Evolutionary conservation across 164 flowering plant species (phyloP), one percentile per base, ranked within the genome.

Genomic region (Piper longum): DNA sequence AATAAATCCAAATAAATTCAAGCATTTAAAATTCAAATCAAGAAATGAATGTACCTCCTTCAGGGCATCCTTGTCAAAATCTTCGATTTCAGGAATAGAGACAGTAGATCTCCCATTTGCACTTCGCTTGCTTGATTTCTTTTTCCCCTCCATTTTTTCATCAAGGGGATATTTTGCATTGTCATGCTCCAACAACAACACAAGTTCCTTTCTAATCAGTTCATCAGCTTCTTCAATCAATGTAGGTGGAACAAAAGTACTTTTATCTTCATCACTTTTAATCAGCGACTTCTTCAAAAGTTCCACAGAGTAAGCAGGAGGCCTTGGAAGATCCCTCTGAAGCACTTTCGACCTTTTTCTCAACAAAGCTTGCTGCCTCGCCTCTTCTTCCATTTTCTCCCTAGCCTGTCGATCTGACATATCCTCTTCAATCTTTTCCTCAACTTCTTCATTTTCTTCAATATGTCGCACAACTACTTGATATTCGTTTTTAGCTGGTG

Each of bases 271-370:
- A 71, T 87, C 91, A 45, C 89, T 71, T 70, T 78, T 83, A 59
- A 80, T 63, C 81, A 95, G 73, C 5, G 96, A 87, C 62, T 78
- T 78, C 66, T 75, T 88, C 62, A 95, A 82, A 41, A 88, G 81
- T n/a, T 85, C 96, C 75, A 95, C 45, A 39, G 99, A 83, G 71
- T 85, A 83, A 72, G 75, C 67, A 62, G 99, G 95, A 64, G 99
- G 99, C 66, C 99, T 79, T 70, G 97, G 99, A 6, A 95, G 86
- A 75, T 86, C 99, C 75, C 99, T 82, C 77, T 95, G 99, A 71
- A 95, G 73, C 54, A 95, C 99, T 81, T 95, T 95, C 54, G 99
- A 95, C 72, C 97, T 85, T 74, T 95, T 95, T 73, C 77, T 81
- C n/a, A 90, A 96, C 19, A 91, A 73, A 36, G 91, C 95, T 72